Conservation (phyloP, 2,329 filamentous ascomycete species). For the Fusarium verticillioides region DNA sequence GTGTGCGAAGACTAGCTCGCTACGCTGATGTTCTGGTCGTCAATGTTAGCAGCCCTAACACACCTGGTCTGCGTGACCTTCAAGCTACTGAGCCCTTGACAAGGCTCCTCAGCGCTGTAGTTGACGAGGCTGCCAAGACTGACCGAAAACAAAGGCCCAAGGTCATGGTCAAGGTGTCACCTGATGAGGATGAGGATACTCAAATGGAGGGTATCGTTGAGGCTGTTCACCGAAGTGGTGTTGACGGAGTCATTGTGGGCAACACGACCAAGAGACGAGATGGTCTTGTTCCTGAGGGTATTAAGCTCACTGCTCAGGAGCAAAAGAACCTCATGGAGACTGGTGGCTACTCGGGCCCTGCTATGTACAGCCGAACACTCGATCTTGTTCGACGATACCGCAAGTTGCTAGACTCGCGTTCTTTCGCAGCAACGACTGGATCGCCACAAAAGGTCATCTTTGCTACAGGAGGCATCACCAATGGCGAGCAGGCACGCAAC, state of each 20-base stretch:
- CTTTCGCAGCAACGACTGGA: conserved; percentile 45
- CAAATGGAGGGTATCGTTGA: conserved; percentile 91
- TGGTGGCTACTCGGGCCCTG: conserved; percentile 91
- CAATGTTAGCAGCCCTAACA: conserved; percentile 97
- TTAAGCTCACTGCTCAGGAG: conserved; percentile 74
- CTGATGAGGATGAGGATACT: conserved; percentile 87
- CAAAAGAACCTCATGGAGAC: conserved; percentile 75
- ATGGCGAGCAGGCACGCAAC: conserved; percentile 83
- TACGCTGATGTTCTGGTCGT: conserved; percentile 98
- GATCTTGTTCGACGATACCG: conserved; percentile 84
- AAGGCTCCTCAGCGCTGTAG: conserved; percentile 82
- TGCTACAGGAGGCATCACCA: conserved; percentile 92
- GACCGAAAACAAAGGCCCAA: conserved; percentile 72
- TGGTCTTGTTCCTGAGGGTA: conserved; percentile 74
- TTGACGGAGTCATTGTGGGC: conserved; percentile 95
- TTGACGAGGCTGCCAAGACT: conserved; percentile 76
- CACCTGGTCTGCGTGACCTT: conserved; percentile 86
- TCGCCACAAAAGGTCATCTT: conserved; percentile 81
- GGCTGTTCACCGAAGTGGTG: conserved; percentile 83
- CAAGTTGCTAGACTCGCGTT: conserved; percentile 68
- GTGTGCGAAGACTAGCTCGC: conserved; percentile 81
- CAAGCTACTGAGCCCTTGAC: conserved; percentile 88
- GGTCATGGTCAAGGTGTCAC: conserved; percentile 98
- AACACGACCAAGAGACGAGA: conserved; percentile 92
- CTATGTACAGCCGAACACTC: conserved; percentile 84